phyloP scores from a whole-genome alignment of 2,329 filamentous ascomycete species.

The Tolypocladium cylindrosporum region DNA sequence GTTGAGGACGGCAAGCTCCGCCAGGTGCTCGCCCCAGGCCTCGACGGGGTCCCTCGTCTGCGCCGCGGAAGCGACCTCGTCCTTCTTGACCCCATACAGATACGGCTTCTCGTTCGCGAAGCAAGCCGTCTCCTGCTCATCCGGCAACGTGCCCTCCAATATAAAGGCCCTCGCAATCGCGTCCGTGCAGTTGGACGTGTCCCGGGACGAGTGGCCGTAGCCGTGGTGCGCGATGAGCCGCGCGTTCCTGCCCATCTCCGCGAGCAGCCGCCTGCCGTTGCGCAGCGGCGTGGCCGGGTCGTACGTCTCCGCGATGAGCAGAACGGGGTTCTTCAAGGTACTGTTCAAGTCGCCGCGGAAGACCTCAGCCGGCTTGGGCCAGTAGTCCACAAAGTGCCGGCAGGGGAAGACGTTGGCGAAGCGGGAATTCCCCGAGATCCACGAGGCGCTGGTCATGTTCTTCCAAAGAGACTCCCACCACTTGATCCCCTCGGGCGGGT shows the following conservation, averaged over 20 bases:
- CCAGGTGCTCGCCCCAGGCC: slow-evolving; percentile 11
- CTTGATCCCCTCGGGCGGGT: slow-evolving; percentile 24
- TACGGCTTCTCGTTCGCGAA: slow-evolving; percentile 39
- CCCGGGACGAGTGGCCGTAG: slow-evolving; percentile 37
- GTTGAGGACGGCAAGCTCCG: slow-evolving; percentile 6
- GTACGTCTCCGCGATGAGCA: slow-evolving; percentile 38
- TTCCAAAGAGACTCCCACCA: slow-evolving; percentile 37
- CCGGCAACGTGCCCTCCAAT: slow-evolving; percentile 28
- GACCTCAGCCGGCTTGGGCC: slow-evolving; percentile 35
- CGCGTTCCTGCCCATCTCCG: slow-evolving; percentile 38
- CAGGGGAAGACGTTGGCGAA: slow-evolving; percentile 36
- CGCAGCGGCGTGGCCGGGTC: slow-evolving; percentile 40
- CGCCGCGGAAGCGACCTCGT: neutral
- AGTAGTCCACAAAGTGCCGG: slow-evolving; percentile 32
- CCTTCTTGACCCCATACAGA: slow-evolving; percentile 22
- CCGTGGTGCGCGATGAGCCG: slow-evolving; percentile 37
- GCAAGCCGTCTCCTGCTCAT: slow-evolving; percentile 31
- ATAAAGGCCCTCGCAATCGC: slow-evolving; percentile 28
- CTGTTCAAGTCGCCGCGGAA: slow-evolving; percentile 35
- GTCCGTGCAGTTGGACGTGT: slow-evolving; percentile 35
- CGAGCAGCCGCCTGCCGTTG: slow-evolving; percentile 32
- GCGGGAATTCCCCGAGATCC: slow-evolving; percentile 36
- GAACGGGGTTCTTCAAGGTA: slow-evolving; percentile 30
- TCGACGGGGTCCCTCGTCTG: slow-evolving; percentile 3
- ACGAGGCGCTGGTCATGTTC: slow-evolving; percentile 34